Evolutionary conservation across 495 filamentous ascomycete species (phyloP).

Genomic region (Hyphodiscus hymeniophilus): DNA sequence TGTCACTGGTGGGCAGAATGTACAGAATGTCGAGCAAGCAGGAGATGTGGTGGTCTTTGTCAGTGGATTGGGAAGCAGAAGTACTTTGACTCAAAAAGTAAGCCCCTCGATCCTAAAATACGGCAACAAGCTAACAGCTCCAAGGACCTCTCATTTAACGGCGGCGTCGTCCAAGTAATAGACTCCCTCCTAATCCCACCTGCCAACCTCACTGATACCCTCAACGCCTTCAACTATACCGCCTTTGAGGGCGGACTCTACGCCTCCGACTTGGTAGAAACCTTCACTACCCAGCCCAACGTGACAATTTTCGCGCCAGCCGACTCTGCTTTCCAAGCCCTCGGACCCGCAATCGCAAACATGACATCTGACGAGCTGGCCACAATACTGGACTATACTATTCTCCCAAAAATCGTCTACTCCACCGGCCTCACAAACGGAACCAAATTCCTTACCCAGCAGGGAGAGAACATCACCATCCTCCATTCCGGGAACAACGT

Average conservation of each 20-base stretch:
- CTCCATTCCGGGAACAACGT: constrained; percentile 34
- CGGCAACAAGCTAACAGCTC: not conserved
- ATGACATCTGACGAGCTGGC: constrained; percentile 39
- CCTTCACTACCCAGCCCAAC: constrained; percentile 34
- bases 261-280: constrained; percentile 31
- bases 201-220: constrained; percentile 38
- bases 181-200: constrained; percentile 51
- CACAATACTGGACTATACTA: constrained; percentile 48
- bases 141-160: constrained; percentile 48
- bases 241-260: constrained; percentile 48
- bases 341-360: constrained; percentile 41
- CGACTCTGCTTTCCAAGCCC: constrained; percentile 53
- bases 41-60: constrained; percentile 29
- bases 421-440: constrained; percentile 33
- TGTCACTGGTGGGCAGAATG: constrained; percentile 30
- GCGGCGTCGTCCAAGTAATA: constrained; percentile 60
- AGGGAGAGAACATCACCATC: constrained; percentile 44
- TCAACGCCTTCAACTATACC: constrained; percentile 44
- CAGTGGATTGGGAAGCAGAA: constrained; percentile 32
- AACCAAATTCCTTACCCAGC: constrained; percentile 32
- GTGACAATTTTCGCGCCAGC: constrained; percentile 57
- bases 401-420: constrained; percentile 48
- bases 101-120: not conserved
- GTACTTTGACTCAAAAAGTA: constrained; percentile 18
- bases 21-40: constrained; percentile 26